Evolutionary conservation across 2,329 filamentous ascomycete species (phyloP), one percentile per base, ranked within the genome.

Genomic region (Ceratocystis eucalypticola): DNA sequence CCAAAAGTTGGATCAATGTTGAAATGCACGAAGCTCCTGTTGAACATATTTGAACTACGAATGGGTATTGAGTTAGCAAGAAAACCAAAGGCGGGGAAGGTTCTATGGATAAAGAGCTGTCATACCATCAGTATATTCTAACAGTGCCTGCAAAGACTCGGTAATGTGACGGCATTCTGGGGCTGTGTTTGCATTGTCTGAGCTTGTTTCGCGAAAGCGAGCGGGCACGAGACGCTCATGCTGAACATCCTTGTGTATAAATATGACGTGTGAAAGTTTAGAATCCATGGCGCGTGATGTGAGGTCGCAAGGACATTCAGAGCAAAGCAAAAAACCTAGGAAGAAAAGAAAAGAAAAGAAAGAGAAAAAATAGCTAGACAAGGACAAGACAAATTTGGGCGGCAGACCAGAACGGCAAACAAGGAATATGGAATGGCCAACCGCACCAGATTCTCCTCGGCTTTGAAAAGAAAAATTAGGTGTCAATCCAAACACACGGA

Each of bases 241-340:
- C 70, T 75, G 75, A 69, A 82, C 78, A 68, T 77, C 76, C 71
- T 80, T 80, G 75, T 84, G 81, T 71, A 85, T 81, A 70, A 84
- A 85, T 69, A 85, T 81, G 70, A 85, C 78, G 73, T 84, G 81
- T 73, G 81, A 84, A 68, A 77, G 76, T 71, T 80, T 77, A 72
- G 77, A 78, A 74, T 84, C 82, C 82, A 85, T 85, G 73, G 75
- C 79, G 77, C 76, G 41, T 10, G 62, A 45, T 45, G 46, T 62
- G 75, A 76, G 77, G 75, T 73, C 76, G 75, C 77, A 79, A 28
- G 20, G 22, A 28, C 48, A 28, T 53, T 22, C 48, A 53, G 22
- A 12, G 48, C 22, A 28, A 17, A 33, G 33, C n/a, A 22, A 8
- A 50, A 7, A 33, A 15, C 33, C 53, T 2, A 2, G 25, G 22